Percentiles rank a stretch among this genome's conserved stretches.
Evolutionary conservation across 371 early-diverging fungal species (phyloP).

Genomic region (Vairimorpha necatrix): DNA sequence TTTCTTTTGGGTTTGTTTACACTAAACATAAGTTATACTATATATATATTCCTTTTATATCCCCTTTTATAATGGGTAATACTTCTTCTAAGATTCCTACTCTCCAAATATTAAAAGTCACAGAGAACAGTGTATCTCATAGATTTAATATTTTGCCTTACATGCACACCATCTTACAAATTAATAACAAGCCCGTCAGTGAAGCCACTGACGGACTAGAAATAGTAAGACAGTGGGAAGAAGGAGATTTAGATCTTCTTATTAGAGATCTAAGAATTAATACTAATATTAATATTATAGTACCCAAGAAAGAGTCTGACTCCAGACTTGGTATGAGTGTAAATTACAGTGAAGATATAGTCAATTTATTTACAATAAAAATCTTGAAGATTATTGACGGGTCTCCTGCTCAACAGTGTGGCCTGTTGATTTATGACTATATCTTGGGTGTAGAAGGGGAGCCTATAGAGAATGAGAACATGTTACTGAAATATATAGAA

Average conservation of each 20-base stretch:
- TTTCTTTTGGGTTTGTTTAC: too few relatives aligned
- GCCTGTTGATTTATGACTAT: constrained; percentile 52
- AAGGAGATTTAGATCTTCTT: constrained; percentile 20
- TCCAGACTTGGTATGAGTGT: constrained; percentile 51
- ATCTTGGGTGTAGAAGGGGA: constrained; percentile 55
- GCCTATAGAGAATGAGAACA: constrained; percentile 24
- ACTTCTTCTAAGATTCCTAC: constrained; percentile 21
- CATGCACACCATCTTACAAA: constrained; percentile 47
- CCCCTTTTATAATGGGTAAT: constrained; percentile 31
- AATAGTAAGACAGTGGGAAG: constrained; percentile 48
- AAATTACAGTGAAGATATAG: constrained; percentile 23
- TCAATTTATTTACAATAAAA: constrained; percentile 39
- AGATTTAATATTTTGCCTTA: constrained; percentile 48
- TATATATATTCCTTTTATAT: too few relatives aligned
- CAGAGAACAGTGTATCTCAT: constrained; percentile 39
- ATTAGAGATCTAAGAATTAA: constrained; percentile 50
- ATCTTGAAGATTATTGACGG: constrained; percentile 43
- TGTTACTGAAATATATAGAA: constrained; percentile 24
- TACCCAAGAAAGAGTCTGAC: constrained; percentile 18
- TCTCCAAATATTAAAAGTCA: constrained; percentile 56
- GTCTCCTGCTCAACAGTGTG: constrained; percentile 42
- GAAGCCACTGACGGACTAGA: constrained; percentile 34
- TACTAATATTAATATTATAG: constrained; percentile 15
- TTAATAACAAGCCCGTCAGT: constrained; percentile 35
- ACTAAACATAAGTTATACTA: too few relatives aligned